Evolutionary conservation across 805 yeast species (phyloP), one percentile per base, ranked within the genome.

Genomic region (Kuraishia floccosa): DNA sequence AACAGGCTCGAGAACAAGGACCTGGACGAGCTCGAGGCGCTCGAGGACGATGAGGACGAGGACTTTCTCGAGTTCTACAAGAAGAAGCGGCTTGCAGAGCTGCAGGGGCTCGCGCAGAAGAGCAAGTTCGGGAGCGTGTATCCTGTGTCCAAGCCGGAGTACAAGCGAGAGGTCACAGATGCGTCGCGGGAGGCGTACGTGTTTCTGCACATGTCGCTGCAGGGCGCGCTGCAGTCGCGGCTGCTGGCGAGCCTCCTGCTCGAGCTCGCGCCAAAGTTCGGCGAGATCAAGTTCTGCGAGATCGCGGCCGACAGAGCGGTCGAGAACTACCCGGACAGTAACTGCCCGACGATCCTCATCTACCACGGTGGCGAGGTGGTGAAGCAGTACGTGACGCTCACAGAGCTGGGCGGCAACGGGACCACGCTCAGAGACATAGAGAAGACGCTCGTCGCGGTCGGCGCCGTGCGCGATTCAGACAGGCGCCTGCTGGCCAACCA

Each of bases 1-100:
- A 81, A 83, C 51, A 61, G 96, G 35, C 62, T 87, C 17, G 95
- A 85, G 38, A 71, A 67, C 39, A 75, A 79, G 47, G 76, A 76
- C 39, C 46, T 89, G 17, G 84, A 80, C 23, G 96, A 86, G 49
- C 61, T 91, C 29, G 94, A 81, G 33, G 96, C 68, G 37, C 55
- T 87, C 26, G 96, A 89, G 50, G 96, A 79, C 42, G 94, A 85
- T 25, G 96, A 89, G 46, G 93, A 84, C 41, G 96, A 86, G 42
- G 96, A 84, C 6, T 89, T 89, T 44, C 56, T 91, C 36, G 75
- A 81, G 37, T 58, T 61, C 39, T 91, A 91, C 53, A 77, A 85
- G 40, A 68, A 67, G 39, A 79, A 82, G 49, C 65, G 97, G 39
- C 58, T 89, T 50, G 68, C 64, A n/a, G 93, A 89, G 50, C 55